phyloP scores from a whole-genome alignment of 129 eudicot species.

The Artemisia annua region DNA sequence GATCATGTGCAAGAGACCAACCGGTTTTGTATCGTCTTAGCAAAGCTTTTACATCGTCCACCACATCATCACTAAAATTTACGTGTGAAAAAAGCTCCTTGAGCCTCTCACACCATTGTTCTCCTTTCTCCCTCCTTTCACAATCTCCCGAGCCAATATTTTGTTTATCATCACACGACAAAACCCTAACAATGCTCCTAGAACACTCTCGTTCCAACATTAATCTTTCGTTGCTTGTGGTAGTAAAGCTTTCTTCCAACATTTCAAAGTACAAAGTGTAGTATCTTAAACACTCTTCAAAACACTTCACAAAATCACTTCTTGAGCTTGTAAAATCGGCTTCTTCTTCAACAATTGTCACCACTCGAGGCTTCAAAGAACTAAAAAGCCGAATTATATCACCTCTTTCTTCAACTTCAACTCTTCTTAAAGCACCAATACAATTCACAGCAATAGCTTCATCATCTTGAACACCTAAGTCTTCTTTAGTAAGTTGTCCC shows the following conservation, averaged over 20 bases:
- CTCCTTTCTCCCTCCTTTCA: conserved; percentile 69
- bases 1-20: conserved; percentile 52
- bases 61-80: conserved; percentile 62
- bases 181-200: conserved; percentile 58
- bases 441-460: conserved; percentile 79
- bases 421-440: conserved; percentile 58
- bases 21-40: conserved; percentile 69
- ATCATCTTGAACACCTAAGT: conserved; percentile 55
- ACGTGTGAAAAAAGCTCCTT: conserved; percentile 43
- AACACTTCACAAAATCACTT: conserved; percentile 62
- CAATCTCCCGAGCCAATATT: conserved; percentile 44
- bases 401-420: conserved; percentile 50
- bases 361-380: conserved; percentile 57
- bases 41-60: conserved; percentile 75
- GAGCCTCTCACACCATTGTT: conserved; percentile 69
- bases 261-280: conserved; percentile 73
- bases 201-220: conserved; percentile 75
- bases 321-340: conserved; percentile 65
- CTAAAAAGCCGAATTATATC: conserved; percentile 46
- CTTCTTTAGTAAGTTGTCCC: conserved; percentile 54
- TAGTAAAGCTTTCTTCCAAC: conserved; percentile 77
- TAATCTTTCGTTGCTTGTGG: conserved; percentile 68
- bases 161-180: conserved; percentile 58
- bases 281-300: conserved; percentile 84
- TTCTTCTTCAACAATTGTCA: conserved; percentile 84